These are phyloP conservation scores for Populus hybrid DNA, from an alignment of 441 rosid genomes.

Conservation along the genomic window DNA sequence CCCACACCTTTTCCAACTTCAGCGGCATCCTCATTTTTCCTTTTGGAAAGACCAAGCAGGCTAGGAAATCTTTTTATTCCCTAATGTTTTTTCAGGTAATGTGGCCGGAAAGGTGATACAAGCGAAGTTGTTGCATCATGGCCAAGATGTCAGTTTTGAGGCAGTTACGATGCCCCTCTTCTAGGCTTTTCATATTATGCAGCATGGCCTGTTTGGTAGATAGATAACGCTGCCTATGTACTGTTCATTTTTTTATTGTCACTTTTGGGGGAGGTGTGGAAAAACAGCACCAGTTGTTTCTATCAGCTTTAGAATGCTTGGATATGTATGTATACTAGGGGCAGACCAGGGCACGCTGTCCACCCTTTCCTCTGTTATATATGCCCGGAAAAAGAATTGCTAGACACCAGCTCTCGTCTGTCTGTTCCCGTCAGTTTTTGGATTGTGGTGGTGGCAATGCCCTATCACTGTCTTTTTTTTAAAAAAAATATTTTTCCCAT, in stretches of 20 bases:
- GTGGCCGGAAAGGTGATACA: not conserved
- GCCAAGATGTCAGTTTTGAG: not conserved
- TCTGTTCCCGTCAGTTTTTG: not conserved
- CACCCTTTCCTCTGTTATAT: not conserved
- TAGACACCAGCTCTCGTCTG: not conserved
- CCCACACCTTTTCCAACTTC: not conserved
- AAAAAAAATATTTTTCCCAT: not conserved
- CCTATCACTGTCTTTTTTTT: not conserved
- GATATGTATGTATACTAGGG: not conserved
- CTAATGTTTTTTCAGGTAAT: not conserved
- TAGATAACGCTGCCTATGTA: not conserved
- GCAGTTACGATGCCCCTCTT: not conserved
- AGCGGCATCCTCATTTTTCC: not conserved
- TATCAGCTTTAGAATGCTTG: not conserved
- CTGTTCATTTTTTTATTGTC: not conserved
- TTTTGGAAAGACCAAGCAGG: not conserved
- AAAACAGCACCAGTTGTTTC: not conserved
- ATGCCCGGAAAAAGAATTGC: not conserved
- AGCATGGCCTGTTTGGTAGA: not conserved
- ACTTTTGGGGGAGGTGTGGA: not conserved
- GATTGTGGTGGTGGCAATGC: not conserved
- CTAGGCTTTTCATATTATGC: not conserved
- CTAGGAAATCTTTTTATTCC: not conserved
- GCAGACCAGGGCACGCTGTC: not conserved
- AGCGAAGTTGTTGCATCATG: not conserved